Evolutionary conservation across 1,284 basidiomycete species (phyloP).

Genomic region (Boletus mariae): DNA sequence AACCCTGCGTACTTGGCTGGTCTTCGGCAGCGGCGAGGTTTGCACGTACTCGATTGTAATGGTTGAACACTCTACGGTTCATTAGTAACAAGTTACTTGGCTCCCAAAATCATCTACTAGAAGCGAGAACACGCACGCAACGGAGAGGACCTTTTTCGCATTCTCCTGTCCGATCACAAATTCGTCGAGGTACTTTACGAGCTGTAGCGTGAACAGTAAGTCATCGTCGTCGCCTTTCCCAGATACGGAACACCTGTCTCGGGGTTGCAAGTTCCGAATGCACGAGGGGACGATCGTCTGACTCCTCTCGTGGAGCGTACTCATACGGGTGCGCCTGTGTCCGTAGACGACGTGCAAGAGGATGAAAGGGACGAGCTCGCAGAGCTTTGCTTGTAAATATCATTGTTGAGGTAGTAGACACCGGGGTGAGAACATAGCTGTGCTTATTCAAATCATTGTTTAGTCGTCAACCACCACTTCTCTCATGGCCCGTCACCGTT

Average conservation of each 20-base stretch:
- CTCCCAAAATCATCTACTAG: background rate
- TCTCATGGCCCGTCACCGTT: constrained; percentile 34
- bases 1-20: constrained; percentile 37
- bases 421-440: background rate
- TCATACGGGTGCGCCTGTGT: constrained; percentile 45
- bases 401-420: constrained; percentile 12
- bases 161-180: constrained; percentile 91
- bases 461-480: background rate
- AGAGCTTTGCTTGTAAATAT: constrained; percentile 16
- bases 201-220: constrained; percentile 39
- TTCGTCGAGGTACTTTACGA: constrained; percentile 84
- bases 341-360: constrained; percentile 32
- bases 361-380: constrained; percentile 19
- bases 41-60: constrained; percentile 79
- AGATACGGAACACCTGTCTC: constrained; percentile 49
- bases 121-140: constrained; percentile 60
- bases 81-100: constrained; percentile 1
- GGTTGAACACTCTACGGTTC: constrained; percentile 77
- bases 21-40: constrained; percentile 52
- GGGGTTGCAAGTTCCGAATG: constrained; percentile 57
- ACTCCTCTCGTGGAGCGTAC: constrained; percentile 33
- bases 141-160: constrained; percentile 91
- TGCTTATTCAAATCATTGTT: constrained; percentile 2
- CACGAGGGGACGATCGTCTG: constrained; percentile 24
- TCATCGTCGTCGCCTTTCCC: background rate